Evolutionary conservation across 2,329 filamentous ascomycete species (phyloP), one percentile per base, ranked within the genome.

Genomic region (Monosporascus sp.): DNA sequence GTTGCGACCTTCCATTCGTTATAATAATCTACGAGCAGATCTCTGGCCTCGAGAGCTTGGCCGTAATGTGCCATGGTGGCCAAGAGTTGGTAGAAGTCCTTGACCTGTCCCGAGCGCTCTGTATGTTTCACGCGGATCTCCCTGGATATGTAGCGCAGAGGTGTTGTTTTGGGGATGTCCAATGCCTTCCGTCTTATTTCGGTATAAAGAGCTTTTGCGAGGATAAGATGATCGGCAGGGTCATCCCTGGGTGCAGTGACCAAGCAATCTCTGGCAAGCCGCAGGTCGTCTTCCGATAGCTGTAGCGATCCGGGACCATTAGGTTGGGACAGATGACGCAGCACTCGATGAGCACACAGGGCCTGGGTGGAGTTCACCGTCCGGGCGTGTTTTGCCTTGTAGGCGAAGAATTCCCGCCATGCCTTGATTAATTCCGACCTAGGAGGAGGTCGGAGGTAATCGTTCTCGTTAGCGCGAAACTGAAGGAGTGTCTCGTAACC

Each of bases 401-500:
- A 76, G 18, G 72, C 65, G 60, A 93, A 84, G 58, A 92, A 85
- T 9, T 76, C 71, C 51, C 73, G 76, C 68, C 88, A 85, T 5
- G 88, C 89, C 37, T 80, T 74, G 0, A 82, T 70, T 2, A 96
- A 73, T 36, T 88, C 82, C n/a, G 76, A 68, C 3, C 76, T 72
- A 0, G 81, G 69, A 17, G 89, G 90, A 9, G 83, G 80, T 36
- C 90, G 81, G 37, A 84, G 75, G 49, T 81, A 78, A 52, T 88
- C 79, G 49, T 80, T 76, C 59, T 85, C 73, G 55, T 83, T 80
- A 59, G 82, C 81, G 50, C 81, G 75, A 67, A 90, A 80, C 54
- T 88, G 80, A 62, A 88, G 80, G 72, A 96, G 82, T 17, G 79
- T 80, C 58, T 84, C 82, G 63, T 91, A 81, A 50, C 90, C 91